Conservation (phyloP, 371 early-diverging fungal genomes). For the Rhizopus sp. region DNA sequence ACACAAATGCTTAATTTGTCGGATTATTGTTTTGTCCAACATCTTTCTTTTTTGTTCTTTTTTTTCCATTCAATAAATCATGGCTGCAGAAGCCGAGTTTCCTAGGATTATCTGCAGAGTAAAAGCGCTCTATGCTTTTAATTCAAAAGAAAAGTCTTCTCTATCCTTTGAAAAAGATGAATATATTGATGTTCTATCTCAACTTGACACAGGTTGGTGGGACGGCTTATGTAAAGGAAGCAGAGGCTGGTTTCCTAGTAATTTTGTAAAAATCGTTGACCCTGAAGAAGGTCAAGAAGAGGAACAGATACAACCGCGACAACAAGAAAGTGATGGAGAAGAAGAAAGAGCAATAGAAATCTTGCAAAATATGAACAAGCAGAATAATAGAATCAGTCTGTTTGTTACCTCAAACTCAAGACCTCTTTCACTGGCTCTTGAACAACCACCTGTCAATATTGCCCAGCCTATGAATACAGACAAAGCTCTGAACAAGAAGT, state of each 20-base stretch:
- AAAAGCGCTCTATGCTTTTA: constrained; percentile 77
- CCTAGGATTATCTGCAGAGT: constrained; percentile 42
- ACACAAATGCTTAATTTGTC: constrained; percentile 1
- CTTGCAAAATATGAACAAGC: constrained; percentile 7
- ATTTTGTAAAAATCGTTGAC: constrained; percentile 70
- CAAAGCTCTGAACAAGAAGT: constrained; percentile 3
- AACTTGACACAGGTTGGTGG: constrained; percentile 94
- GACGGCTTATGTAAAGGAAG: constrained; percentile 72
- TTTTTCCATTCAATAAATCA: constrained; percentile 11
- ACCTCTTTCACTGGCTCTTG: constrained; percentile 9
- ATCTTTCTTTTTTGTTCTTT: constrained; percentile 5
- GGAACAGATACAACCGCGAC: not conserved
- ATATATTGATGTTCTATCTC: constrained; percentile 79
- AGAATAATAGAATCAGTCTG: constrained; percentile 1
- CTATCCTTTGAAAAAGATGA: constrained; percentile 82
- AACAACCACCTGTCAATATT: not conserved
- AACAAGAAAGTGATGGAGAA: constrained; percentile 14
- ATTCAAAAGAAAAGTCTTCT: constrained; percentile 70
- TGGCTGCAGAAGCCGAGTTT: constrained; percentile 26
- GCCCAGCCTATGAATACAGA: not conserved
- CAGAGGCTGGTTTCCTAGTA: constrained; percentile 92
- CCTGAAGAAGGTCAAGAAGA: constrained; percentile 5
- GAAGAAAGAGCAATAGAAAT: constrained; percentile 13
- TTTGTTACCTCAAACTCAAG: not conserved
- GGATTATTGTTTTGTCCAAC: constrained; percentile 7